These are phyloP conservation scores for Mediolabrus comicus DNA, from an alignment of 108 stramenopile species.

Conservation along the genomic window DNA sequence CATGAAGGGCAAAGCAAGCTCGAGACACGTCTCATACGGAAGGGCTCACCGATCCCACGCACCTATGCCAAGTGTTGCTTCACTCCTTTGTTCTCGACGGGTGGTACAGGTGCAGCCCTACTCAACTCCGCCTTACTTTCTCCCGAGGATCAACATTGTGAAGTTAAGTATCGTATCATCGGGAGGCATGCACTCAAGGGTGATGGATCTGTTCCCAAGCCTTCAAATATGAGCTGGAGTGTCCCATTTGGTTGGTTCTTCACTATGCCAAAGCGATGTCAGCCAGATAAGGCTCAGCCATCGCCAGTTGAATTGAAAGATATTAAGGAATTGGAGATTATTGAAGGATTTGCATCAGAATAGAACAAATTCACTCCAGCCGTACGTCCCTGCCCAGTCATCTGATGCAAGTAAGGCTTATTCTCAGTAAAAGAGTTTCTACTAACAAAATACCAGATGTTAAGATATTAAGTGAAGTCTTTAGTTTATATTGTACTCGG, in stretches of 20 bases:
- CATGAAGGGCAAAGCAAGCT: conserved; percentile 32
- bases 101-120: conserved; percentile 22
- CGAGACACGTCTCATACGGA: conserved; percentile 25
- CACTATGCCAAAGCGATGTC: conserved; percentile 33
- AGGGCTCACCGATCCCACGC: conserved; percentile 18
- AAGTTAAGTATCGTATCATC: conserved; percentile 45
- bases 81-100: conserved; percentile 45
- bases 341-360: conserved; percentile 26
- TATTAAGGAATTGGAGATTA: conserved; percentile 12
- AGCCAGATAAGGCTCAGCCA: conserved; percentile 23
- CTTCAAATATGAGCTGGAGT: conserved; percentile 41
- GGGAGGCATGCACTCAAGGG: conserved; percentile 41
- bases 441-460: too few relatives aligned
- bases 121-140: conserved; percentile 39
- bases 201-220: conserved; percentile 24
- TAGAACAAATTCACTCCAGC: too few relatives aligned
- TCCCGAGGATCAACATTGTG: conserved; percentile 22
- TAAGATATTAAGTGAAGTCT: too few relatives aligned
- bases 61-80: conserved; percentile 46
- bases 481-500: too few relatives aligned
- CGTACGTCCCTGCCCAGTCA: too few relatives aligned
- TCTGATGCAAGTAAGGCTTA: too few relatives aligned
- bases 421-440: too few relatives aligned
- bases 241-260: conserved; percentile 47
- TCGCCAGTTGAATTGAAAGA: conserved; percentile 18